These are phyloP conservation scores for Debaryomyces maramus DNA, from an alignment of 805 yeast species.

Conservation along the genomic window DNA sequence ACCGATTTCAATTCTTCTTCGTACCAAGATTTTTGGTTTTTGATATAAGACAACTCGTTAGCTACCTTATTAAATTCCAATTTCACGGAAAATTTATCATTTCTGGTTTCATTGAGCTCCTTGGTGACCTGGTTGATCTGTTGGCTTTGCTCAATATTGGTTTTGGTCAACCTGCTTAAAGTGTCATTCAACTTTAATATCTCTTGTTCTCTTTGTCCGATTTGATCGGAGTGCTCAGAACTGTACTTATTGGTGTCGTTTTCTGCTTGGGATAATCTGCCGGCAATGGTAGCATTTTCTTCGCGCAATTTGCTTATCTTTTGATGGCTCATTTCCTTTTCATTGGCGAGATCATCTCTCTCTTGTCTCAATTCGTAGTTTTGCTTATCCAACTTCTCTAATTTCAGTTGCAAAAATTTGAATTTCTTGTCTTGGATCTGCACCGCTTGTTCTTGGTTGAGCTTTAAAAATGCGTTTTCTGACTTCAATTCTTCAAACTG, in stretches of 20 bases:
- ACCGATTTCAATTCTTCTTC: conserved; percentile 35
- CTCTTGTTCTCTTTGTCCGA: conserved; percentile 21
- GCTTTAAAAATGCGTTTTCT: conserved; percentile 30
- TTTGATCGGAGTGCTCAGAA: conserved; percentile 10
- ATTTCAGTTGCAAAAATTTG: conserved; percentile 19
- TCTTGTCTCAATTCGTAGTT: conserved; percentile 19
- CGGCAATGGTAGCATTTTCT: conserved; percentile 14
- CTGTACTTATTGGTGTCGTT: conserved; percentile 12
- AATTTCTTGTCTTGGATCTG: conserved; percentile 26
- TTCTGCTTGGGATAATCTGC: conserved; percentile 17
- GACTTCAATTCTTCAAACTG: conserved; percentile 30
- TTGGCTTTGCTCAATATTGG: conserved; percentile 38
- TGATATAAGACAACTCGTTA: conserved; percentile 35
- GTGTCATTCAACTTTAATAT: conserved; percentile 27
- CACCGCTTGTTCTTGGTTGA: conserved; percentile 34
- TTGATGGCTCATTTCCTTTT: conserved; percentile 12
- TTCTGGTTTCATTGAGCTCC: conserved; percentile 37
- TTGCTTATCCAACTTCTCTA: conserved; percentile 19
- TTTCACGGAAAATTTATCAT: conserved; percentile 36
- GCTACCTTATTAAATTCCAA: conserved; percentile 33
- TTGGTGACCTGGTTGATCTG: conserved; percentile 34
- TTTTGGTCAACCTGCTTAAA: conserved; percentile 27
- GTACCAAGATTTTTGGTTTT: conserved; percentile 40
- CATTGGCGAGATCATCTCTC: conserved; percentile 14
- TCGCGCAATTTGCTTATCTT: conserved; percentile 14